Evolutionary conservation across 805 yeast species (phyloP), one percentile per base, ranked within the genome.

Genomic region (Kregervanrija fluxuum): DNA sequence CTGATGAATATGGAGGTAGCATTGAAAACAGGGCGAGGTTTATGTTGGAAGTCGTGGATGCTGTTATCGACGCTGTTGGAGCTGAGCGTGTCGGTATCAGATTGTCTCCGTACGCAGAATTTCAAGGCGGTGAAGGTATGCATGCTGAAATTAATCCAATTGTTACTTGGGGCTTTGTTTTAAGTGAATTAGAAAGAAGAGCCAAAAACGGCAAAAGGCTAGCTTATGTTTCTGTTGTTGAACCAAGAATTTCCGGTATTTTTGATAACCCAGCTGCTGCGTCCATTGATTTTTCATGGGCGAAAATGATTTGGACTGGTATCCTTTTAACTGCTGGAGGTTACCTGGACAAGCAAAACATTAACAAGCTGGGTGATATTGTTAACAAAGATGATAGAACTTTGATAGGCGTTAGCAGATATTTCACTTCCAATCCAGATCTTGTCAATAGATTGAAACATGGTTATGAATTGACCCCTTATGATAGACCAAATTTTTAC

Each of bases 181-280:
- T 69, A 36, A 54, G 56, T 32, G 64, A 70, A 53, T 54, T 73
- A 54, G 50, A 60, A 67, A 40, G 46, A 42, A 54, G 68, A 44
- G 66, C 66, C 3, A 35, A 47, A 11, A 15, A 48, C 8, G 54
- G 52, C 28, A 43, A 52, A 5, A 41, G 47, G 22, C 34, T 54
- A 15, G 62, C 60, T 3, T 58, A 57, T 37, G 48, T 61, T 12
- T 55, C 59, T 6, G 36, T 49, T 42, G 65, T 55, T 13, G 97
- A 89, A 54, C 81, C 79, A 1, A 89, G 80, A 34, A 95, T 87
- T 57, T 95, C 88, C 56, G 65, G 87, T 52, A 56, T 45, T 33
- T 16, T 30, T 9, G 48, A 44, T 33, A 48, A 46, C 22, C 33
- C 43, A 12, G 48, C 44, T 16, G 36, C 38, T 3, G 28, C 39